These are phyloP conservation scores for Polyporus tsugae DNA, from an alignment of 1,284 basidiomycete genomes.

Conservation along the genomic window DNA sequence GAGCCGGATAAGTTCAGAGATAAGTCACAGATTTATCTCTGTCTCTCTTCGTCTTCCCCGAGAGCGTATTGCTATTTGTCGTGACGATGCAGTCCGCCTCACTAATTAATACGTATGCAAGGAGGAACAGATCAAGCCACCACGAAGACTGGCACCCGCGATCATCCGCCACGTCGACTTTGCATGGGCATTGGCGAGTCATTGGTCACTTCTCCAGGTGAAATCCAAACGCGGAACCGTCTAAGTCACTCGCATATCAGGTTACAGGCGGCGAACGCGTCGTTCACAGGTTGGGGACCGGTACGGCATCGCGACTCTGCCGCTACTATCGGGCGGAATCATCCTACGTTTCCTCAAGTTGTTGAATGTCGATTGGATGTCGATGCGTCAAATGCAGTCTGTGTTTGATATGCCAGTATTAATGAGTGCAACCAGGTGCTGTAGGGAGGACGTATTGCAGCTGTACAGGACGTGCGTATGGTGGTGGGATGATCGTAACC, in stretches of 20 bases:
- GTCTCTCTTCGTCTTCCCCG: background rate
- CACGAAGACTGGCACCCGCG: background rate
- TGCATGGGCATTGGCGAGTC: background rate
- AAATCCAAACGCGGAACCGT: background rate
- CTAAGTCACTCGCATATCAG: background rate
- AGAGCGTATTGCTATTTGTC: background rate
- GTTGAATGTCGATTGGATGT: too few species aligned
- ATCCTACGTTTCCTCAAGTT: background rate
- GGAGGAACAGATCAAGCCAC: background rate
- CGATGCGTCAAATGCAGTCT: too few species aligned
- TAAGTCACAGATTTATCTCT: background rate
- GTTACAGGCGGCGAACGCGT: background rate
- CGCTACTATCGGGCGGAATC: background rate
- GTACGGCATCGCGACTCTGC: background rate
- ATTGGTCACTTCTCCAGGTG: background rate
- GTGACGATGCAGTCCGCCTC: background rate
- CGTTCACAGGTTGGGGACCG: background rate
- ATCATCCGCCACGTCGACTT: background rate
- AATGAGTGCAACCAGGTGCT: too few species aligned
- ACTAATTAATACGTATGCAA: background rate
- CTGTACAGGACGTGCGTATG: too few species aligned
- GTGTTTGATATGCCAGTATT: too few species aligned
- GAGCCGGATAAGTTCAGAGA: background rate
- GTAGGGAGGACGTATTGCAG: too few species aligned
- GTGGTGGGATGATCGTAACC: too few species aligned